These are phyloP conservation scores for Paramyrothecium roridum DNA, from an alignment of 2,329 filamentous ascomycete genomes.

Conservation along the genomic window DNA sequence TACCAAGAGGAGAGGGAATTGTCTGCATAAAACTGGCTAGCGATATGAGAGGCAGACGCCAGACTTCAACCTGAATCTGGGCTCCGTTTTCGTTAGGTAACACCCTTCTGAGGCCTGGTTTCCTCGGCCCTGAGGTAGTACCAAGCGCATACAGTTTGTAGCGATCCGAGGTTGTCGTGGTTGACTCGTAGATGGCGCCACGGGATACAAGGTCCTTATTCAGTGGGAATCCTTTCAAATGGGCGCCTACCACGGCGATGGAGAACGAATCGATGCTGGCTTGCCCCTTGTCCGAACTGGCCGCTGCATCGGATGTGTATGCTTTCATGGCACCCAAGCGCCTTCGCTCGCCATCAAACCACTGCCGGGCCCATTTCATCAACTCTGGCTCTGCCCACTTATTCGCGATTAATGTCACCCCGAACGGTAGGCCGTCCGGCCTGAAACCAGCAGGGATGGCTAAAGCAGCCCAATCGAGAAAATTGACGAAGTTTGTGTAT, in stretches of 20 bases:
- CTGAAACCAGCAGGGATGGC: constrained; percentile 48
- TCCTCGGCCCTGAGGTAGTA: constrained; percentile 13
- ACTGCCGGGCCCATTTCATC: constrained; percentile 21
- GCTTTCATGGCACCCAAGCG: constrained; percentile 23
- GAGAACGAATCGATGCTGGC: constrained; percentile 10
- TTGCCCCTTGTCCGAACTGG: too few species aligned
- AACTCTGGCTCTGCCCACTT: constrained; percentile 30
- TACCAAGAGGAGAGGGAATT: constrained; percentile 27
- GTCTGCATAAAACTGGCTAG: constrained; percentile 28
- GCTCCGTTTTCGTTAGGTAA: constrained; percentile 11
- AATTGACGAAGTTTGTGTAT: constrained; percentile 60
- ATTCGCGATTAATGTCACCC: constrained; percentile 32
- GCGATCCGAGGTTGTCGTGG: constrained; percentile 21
- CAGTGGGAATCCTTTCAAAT: constrained; percentile 28
- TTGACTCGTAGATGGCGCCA: constrained; percentile 18
- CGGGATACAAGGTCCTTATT: constrained; percentile 28
- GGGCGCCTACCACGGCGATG: constrained; percentile 31
- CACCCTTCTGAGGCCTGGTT: constrained; percentile 28
- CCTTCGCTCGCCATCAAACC: constrained; percentile 16
- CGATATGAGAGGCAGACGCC: constrained; percentile 23
- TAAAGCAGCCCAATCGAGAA: constrained; percentile 53
- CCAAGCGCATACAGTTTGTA: constrained; percentile 27
- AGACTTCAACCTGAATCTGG: constrained; percentile 30
- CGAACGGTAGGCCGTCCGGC: constrained; percentile 31
- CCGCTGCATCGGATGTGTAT: constrained; percentile 4